A percentile compares a stretch with the other conserved stretches of the same genome.
Evolutionary conservation across 2,329 filamentous ascomycete species (phyloP).

Genomic region (Hirsutella thompsonii): DNA sequence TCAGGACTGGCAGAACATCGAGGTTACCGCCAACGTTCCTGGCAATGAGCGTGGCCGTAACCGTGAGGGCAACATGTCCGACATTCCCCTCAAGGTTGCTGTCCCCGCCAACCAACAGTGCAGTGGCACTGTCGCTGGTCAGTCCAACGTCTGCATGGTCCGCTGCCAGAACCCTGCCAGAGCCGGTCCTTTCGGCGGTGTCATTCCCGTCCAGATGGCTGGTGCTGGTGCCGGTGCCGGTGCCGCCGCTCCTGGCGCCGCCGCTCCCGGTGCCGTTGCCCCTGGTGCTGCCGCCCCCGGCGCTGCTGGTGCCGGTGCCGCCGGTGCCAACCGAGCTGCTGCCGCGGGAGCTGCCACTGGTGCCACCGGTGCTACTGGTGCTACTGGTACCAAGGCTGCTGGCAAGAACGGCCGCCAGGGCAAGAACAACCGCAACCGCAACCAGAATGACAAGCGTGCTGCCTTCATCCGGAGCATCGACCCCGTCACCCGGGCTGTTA

Average conservation of each 20-base stretch:
- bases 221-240: background rate
- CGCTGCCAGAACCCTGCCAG: slow-evolving; percentile 47
- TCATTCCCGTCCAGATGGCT: slow-evolving; percentile 21
- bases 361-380: background rate
- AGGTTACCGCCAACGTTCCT: slow-evolving; percentile 30
- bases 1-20: slow-evolving; percentile 35
- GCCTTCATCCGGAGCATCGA: slow-evolving; percentile 6
- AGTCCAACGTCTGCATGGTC: slow-evolving; percentile 48
- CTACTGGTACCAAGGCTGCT: background rate
- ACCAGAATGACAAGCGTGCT: background rate
- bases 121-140: slow-evolving; percentile 46
- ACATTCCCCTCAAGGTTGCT: slow-evolving; percentile 41
- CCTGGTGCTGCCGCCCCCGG: background rate
- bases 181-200: slow-evolving; percentile 50
- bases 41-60: slow-evolving; percentile 24
- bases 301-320: background rate
- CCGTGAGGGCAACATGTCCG: slow-evolving; percentile 24
- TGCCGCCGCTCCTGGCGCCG: background rate
- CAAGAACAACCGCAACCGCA: slow-evolving; percentile 1
- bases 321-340: background rate
- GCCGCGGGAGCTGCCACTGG: background rate
- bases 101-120: slow-evolving; percentile 42
- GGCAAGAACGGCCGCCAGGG: background rate
- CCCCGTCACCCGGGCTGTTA: slow-evolving; percentile 4
- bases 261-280: background rate